Evolutionary conservation across 73 alveolate genomes (phyloP).

Genomic region (Tetrahymena elliotti): DNA sequence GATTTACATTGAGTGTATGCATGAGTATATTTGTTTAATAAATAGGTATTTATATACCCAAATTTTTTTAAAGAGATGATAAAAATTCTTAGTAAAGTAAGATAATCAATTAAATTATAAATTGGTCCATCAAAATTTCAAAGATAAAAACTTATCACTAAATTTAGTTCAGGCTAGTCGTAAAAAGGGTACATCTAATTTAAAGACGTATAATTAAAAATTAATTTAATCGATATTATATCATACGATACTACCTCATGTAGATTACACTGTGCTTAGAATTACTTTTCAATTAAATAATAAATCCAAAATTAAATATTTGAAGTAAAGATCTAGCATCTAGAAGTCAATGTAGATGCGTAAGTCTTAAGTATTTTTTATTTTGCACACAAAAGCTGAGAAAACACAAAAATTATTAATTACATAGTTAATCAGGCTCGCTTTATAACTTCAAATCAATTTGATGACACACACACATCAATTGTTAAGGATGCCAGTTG

Average conservation of each 20-base stretch:
- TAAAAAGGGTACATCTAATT: not conserved
- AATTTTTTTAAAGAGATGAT: not conserved
- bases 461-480: not conserved
- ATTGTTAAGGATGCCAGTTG: not conserved
- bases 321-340: not conserved
- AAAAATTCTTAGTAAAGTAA: not conserved
- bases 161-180: not conserved
- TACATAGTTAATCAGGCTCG: not conserved
- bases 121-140: not conserved
- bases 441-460: too few species aligned
- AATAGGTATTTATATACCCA: too few species aligned
- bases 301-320: not conserved
- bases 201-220: not conserved
- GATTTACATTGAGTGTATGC: too few species aligned
- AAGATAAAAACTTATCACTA: not conserved
- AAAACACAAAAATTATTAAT: not conserved
- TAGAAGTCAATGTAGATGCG: not conserved
- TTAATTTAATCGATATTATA: not conserved
- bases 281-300: too few species aligned
- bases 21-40: too few species aligned
- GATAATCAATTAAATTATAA: not conserved
- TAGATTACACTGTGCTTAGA: not conserved
- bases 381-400: not conserved
- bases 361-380: not conserved
- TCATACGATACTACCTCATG: not conserved